Conservation (phyloP, 805 yeast genomes). For the Scheffersomyces stipitis region DNA sequence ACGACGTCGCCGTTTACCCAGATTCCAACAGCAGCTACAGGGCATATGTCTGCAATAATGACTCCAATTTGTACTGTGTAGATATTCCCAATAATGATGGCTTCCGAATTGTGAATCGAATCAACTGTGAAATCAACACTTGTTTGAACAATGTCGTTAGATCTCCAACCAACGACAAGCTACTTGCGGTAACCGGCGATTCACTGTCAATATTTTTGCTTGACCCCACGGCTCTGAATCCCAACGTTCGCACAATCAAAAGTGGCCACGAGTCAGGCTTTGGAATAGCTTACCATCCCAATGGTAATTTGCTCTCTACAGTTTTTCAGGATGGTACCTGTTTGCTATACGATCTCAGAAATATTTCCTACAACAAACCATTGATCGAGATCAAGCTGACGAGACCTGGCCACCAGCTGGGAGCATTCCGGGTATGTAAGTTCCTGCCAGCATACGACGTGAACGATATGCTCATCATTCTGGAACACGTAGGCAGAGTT, state of each 20-base stretch:
- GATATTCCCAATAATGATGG: slow-evolving; percentile 51
- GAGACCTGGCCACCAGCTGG: slow-evolving; percentile 51
- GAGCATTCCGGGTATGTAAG: slow-evolving; percentile 66
- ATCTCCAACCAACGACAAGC: slow-evolving; percentile 44
- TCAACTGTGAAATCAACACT: slow-evolving; percentile 52
- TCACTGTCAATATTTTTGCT: slow-evolving; percentile 60
- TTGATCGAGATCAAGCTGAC: slow-evolving; percentile 59
- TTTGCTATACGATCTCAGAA: slow-evolving; percentile 73
- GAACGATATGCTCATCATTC: slow-evolving; percentile 72
- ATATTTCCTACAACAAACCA: slow-evolving; percentile 44
- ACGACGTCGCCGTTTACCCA: slow-evolving; percentile 62
- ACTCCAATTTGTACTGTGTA: slow-evolving; percentile 64
- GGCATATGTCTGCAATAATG: slow-evolving; percentile 82
- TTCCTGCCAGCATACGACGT: slow-evolving; percentile 52
- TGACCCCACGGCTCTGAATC: slow-evolving; percentile 38
- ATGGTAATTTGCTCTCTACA: slow-evolving; percentile 71
- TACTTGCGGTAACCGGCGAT: slow-evolving; percentile 70
- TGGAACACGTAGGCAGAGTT: slow-evolving; percentile 85
- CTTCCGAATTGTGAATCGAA: slow-evolving; percentile 40
- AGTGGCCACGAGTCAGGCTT: slow-evolving; percentile 78
- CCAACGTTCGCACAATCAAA: slow-evolving; percentile 40
- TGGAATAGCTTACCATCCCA: slow-evolving; percentile 75
- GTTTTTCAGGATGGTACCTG: slow-evolving; percentile 87
- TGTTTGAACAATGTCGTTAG: slow-evolving; percentile 74
- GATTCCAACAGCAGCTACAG: slow-evolving; percentile 40